Conservation (phyloP, 768 basidiomycete species). For the Lactarius tabidus region DNA sequence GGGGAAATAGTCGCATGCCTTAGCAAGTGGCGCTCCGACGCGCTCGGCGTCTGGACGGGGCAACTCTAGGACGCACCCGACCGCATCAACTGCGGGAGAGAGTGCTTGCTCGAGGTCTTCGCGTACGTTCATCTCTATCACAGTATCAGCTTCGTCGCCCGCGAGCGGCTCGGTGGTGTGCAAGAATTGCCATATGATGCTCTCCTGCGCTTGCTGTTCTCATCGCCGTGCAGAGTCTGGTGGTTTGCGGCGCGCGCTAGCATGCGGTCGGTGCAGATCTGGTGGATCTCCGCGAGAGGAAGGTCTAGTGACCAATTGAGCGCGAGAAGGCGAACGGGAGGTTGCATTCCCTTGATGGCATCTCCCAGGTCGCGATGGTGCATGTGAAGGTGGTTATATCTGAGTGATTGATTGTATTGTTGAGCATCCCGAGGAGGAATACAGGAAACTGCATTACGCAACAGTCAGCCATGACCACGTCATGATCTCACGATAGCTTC, state of each 20-base stretch:
- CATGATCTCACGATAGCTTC: slow-evolving; percentile 51
- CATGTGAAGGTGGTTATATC: slow-evolving; percentile 54
- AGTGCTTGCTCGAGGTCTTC: slow-evolving; percentile 55
- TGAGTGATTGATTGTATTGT: slow-evolving; percentile 66
- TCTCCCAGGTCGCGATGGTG: slow-evolving; percentile 48
- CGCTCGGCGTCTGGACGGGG: slow-evolving; percentile 49
- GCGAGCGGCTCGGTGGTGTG: slow-evolving; percentile 54
- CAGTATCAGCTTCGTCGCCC: slow-evolving; percentile 58
- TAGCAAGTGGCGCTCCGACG: slow-evolving; percentile 49
- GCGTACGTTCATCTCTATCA: slow-evolving; percentile 63
- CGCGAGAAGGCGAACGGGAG: slow-evolving; percentile 73
- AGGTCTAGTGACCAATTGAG: slow-evolving; percentile 68
- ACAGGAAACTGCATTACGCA: background rate
- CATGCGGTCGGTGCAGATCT: slow-evolving; percentile 76
- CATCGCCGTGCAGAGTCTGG: slow-evolving; percentile 69
- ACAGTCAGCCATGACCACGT: slow-evolving; percentile 93
- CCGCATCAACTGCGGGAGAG: slow-evolving; percentile 52
- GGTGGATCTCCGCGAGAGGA: slow-evolving; percentile 59
- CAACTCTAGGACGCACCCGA: slow-evolving; percentile 51
- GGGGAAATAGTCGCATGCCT: slow-evolving; percentile 42
- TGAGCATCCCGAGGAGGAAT: background rate
- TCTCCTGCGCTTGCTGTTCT: slow-evolving; percentile 58
- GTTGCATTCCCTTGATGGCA: slow-evolving; percentile 39
- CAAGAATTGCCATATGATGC: slow-evolving; percentile 81
- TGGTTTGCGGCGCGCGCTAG: slow-evolving; percentile 75